Conservation (phyloP, 805 yeast species). For the Yarrowia sp. region DNA sequence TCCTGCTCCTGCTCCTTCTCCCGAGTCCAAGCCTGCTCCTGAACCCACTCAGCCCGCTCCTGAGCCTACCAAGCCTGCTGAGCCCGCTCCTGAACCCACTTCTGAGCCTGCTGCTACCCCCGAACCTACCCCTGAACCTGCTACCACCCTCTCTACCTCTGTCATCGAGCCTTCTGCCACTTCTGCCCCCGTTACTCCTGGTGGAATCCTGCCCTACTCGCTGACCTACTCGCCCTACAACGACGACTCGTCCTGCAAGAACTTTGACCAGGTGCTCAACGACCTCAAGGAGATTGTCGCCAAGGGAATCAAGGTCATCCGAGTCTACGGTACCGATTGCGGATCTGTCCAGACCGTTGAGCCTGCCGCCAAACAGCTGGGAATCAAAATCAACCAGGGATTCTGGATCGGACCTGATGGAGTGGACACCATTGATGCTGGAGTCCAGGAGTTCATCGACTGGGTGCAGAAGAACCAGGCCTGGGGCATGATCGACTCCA, state of each 20-base stretch:
- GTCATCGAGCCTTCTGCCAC: not conserved
- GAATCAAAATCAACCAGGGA: constrained; percentile 78
- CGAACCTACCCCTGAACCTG: not conserved
- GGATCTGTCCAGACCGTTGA: constrained; percentile 59
- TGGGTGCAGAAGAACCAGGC: constrained; percentile 48
- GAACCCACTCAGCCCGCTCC: not conserved
- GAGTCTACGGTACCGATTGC: constrained; percentile 89
- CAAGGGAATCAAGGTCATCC: constrained; percentile 61
- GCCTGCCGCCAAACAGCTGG: constrained; percentile 56
- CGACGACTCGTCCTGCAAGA: constrained; percentile 65
- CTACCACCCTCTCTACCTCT: not conserved
- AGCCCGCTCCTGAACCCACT: not conserved
- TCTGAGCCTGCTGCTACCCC: not conserved
- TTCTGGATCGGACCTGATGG: constrained; percentile 71
- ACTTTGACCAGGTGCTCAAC: constrained; percentile 46
- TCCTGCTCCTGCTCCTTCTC: not conserved
- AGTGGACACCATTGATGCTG: constrained; percentile 62
- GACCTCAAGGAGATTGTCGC: constrained; percentile 59
- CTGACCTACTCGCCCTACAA: constrained; percentile 58
- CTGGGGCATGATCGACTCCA: constrained; percentile 72
- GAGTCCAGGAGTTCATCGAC: constrained; percentile 52
- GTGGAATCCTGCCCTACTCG: constrained; percentile 33
- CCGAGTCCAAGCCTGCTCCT: not conserved
- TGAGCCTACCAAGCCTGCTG: not conserved
- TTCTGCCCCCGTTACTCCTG: not conserved